A percentile compares a stretch with the other conserved stretches of the same genome.
Conservation (phyloP, 2,329 filamentous ascomycete genomes). For the Pyricularia pennisetigena region DNA sequence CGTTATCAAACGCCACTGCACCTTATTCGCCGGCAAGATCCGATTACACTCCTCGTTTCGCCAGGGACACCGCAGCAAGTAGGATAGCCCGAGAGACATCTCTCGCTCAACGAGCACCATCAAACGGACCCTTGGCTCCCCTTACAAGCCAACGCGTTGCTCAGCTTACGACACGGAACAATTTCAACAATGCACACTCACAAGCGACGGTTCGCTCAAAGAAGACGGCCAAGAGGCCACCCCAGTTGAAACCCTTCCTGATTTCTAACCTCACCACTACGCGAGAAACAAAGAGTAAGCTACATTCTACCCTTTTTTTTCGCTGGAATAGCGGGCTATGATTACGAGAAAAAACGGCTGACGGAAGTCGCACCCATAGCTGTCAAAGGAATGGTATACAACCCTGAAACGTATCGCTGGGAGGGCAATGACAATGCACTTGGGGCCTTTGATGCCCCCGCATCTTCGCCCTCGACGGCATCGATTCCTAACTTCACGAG, state of each 20-base stretch:
- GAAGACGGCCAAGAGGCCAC: conserved; percentile 40
- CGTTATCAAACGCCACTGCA: conserved; percentile 18
- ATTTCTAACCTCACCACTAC: conserved; percentile 73
- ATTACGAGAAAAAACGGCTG: conserved; percentile 67
- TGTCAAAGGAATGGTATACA: conserved; percentile 94
- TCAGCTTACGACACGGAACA: conserved; percentile 39
- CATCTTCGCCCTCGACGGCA: conserved; percentile 42
- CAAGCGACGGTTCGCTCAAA: conserved; percentile 27
- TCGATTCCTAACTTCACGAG: conserved; percentile 33
- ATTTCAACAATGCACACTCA: conserved; percentile 31
- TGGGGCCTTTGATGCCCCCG: conserved; percentile 62
- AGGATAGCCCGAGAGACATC: conserved; percentile 54
- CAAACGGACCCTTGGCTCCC: conserved; percentile 41
- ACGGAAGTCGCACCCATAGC: conserved; percentile 32
- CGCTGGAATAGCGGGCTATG: conserved; percentile 59
- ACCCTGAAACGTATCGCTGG: conserved; percentile 78
- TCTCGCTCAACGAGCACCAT: conserved; percentile 48
- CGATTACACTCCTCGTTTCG: conserved; percentile 51
- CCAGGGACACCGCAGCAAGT: conserved; percentile 55
- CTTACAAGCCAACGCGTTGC: conserved; percentile 44
- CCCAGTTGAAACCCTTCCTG: conserved; percentile 68
- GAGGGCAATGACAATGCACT: conserved; percentile 91
- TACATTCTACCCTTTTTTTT: neutral
- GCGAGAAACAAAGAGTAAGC: conserved; percentile 72
- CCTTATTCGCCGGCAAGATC: conserved; percentile 47